phyloP scores from a whole-genome alignment of 768 basidiomycete species.

The Suillus plorans region DNA sequence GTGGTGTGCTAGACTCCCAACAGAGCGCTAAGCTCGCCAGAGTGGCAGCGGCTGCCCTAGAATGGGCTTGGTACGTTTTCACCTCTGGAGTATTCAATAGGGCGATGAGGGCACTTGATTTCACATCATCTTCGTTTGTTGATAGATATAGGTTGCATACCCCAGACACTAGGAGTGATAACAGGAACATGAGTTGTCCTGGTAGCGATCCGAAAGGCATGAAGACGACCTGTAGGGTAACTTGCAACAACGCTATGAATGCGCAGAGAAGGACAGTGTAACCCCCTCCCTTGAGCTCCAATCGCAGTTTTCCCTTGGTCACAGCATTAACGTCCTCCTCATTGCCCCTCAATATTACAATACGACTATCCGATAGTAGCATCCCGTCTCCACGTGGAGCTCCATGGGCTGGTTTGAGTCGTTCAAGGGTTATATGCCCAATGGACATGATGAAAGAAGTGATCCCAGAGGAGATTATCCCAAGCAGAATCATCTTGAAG shows the following conservation, averaged over 20 bases:
- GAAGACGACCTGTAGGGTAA: constrained; percentile 30
- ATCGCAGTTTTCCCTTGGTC: constrained; percentile 26
- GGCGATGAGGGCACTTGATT: constrained; percentile 1
- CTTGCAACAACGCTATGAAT: constrained; percentile 13
- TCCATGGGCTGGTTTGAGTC: constrained; percentile 23
- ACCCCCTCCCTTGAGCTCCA: constrained; percentile 17
- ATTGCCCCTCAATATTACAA: constrained; percentile 26
- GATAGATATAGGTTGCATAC: constrained; percentile 29
- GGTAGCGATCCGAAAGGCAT: constrained; percentile 32
- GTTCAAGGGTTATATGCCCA: constrained; percentile 20
- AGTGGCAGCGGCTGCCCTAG: not conserved
- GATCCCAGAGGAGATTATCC: constrained; percentile 29
- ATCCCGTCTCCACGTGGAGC: constrained; percentile 31
- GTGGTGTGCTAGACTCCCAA: not conserved
- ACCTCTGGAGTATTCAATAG: not conserved
- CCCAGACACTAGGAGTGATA: constrained; percentile 33
- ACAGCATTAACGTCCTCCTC: constrained; percentile 30
- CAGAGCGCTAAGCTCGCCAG: constrained; percentile 3
- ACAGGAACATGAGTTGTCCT: constrained; percentile 36
- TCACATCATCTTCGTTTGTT: not conserved
- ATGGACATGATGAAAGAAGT: constrained; percentile 25
- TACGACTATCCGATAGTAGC: constrained; percentile 16
- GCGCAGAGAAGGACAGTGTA: not conserved
- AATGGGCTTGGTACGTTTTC: not conserved
- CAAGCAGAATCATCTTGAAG: constrained; percentile 27